A percentile compares a stretch with the other conserved stretches of the same genome.
phyloP scores from a whole-genome alignment of 768 basidiomycete genomes.

The Suillus americanus region DNA sequence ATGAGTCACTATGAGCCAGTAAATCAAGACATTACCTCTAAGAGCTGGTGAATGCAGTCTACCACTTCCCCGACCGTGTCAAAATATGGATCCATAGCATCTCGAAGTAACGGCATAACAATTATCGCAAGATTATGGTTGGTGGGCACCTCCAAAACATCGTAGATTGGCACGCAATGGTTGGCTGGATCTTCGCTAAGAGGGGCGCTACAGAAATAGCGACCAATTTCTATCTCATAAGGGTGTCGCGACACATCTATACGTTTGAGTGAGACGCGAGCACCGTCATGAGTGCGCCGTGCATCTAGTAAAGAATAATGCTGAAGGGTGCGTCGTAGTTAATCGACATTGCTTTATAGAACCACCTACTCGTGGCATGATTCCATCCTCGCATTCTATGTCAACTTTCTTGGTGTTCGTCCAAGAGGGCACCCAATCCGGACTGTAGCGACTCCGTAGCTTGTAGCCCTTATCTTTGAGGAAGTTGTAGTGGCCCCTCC shows the following conservation, averaged over 20 bases:
- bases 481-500: conserved; percentile 8
- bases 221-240: conserved; percentile 17
- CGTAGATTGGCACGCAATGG: conserved; percentile 24
- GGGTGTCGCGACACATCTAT: conserved; percentile 11
- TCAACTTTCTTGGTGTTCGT: background rate
- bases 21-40: conserved; percentile 16
- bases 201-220: conserved; percentile 11
- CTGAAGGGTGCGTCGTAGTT: background rate
- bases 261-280: conserved; percentile 28
- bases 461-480: conserved; percentile 17
- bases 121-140: conserved; percentile 15
- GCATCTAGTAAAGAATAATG: conserved; percentile 22
- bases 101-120: conserved; percentile 25
- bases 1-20: background rate
- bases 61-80: conserved; percentile 23
- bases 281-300: conserved; percentile 20
- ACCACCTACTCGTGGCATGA: background rate
- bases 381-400: conserved; percentile 7
- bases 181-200: conserved; percentile 11
- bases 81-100: conserved; percentile 16
- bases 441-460: conserved; percentile 17
- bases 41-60: conserved; percentile 21
- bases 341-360: too few relatives aligned
- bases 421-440: conserved; percentile 24
- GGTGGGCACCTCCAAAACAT: conserved; percentile 10